phyloP scores from a whole-genome alignment of 306 rosid genomes.

The Quercus suber region DNA sequence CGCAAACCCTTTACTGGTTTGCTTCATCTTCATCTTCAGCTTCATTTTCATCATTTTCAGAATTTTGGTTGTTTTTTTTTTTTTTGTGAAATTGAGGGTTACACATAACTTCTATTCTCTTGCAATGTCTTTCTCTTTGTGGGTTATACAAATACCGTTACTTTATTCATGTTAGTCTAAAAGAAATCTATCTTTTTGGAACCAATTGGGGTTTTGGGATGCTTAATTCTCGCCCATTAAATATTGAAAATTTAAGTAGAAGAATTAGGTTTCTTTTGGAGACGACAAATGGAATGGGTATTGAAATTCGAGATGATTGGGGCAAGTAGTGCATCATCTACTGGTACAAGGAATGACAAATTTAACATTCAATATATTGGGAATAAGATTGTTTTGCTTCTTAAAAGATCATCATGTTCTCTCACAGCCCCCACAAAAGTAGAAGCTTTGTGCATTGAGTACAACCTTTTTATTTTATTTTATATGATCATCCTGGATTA shows the following conservation, averaged over 20 bases:
- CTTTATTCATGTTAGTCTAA: background rate
- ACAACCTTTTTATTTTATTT: no score
- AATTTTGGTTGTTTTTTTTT: background rate
- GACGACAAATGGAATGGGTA: background rate
- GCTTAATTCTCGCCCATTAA: background rate
- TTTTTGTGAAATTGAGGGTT: background rate
- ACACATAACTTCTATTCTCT: background rate
- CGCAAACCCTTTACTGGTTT: constrained; percentile 90
- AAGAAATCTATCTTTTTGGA: background rate
- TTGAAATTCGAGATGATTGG: background rate
- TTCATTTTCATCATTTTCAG: background rate
- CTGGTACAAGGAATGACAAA: background rate
- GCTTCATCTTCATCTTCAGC: background rate
- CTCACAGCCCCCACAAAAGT: no score
- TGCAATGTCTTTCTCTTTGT: background rate
- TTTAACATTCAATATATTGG: background rate
- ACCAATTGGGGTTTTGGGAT: background rate
- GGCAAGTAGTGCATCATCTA: background rate
- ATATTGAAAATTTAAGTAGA: background rate
- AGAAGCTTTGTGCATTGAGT: no score
- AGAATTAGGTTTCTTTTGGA: background rate
- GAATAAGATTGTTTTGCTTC: background rate
- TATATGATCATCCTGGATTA: background rate
- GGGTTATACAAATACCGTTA: background rate
- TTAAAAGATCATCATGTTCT: background rate